Base-by-base conservation (phyloP, 192 early-diverging fungal species). In the Mortierella alpina region DNA sequence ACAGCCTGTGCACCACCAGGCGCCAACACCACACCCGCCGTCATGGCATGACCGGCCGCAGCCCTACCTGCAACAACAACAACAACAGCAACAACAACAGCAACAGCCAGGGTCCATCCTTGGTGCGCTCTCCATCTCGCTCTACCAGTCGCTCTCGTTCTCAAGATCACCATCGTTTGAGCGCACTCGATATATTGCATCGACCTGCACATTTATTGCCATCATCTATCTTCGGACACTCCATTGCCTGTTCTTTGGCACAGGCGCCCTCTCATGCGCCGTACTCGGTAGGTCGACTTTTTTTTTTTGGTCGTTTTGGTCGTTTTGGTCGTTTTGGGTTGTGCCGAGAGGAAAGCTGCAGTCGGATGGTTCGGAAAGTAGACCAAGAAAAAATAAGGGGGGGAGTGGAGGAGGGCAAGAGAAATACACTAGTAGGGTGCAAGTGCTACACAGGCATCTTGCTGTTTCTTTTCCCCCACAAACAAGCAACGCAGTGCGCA, bases 211-310 rank as follows among this genome's bases (percentile, higher is more conserved):
- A 40, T 80, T 80, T 68, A 80, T 80, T 40, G 70, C 77, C 12
- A 80, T 80, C 41, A 80, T 80, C 18, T 80, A 80, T 51, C 66
- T 80, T 7, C 51, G 77, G 49, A 80, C 77, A n/a, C 61, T 80
- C 0, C 77, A 80, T 42, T 80, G 77, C 58, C 77, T 80, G 18
- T 80, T 80, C 66, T 80, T 80, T 53, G 77, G 77, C 22, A 80
- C 77, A 7, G 77, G 77, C 0, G 77, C 77, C 13, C 57, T 80
- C n/a, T 80, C 77, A 5, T 80, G 77, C 52, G 77, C 77, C 18
- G 77, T 80, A 2, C 70, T 80, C 55, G 77, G 77, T 80, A 67
- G 68, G 76, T 65, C 15, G 1, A 42, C 41, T 15, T 47, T 46
- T 68, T 46, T 68, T 31, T 58, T 56, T 68, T 57, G 17, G 22